A percentile compares a stretch with the other conserved stretches of the same genome.
Conservation (phyloP, 2,329 filamentous ascomycete species). For the Epichloe bromicola region DNA sequence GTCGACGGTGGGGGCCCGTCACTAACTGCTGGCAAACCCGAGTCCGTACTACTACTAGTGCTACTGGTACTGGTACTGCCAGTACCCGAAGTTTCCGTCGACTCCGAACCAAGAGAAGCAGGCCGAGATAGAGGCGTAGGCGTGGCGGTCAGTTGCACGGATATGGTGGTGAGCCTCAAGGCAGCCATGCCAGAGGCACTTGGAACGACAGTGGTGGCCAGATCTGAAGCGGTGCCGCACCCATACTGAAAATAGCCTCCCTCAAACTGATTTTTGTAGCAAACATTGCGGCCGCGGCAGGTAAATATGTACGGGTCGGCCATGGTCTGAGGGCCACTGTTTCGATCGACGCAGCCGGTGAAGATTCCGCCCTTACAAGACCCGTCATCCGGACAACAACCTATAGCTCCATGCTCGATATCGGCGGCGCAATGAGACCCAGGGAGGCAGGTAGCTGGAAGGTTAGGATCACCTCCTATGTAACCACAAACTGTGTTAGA, state of each 20-base stretch:
- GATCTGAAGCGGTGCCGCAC: constrained; percentile 34
- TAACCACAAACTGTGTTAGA: constrained; percentile 45
- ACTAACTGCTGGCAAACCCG: background rate
- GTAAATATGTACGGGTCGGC: constrained; percentile 45
- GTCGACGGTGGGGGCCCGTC: constrained; percentile 7
- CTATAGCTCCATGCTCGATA: constrained; percentile 33
- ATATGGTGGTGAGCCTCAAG: constrained; percentile 24
- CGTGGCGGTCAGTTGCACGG: constrained; percentile 27
- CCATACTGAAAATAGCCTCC: constrained; percentile 45
- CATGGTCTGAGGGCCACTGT: constrained; percentile 34
- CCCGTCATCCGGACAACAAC: constrained; percentile 40
- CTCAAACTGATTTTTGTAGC: constrained; percentile 41
- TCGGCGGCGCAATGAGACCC: constrained; percentile 48
- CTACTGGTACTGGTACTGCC: background rate
- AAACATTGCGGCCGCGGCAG: constrained; percentile 36
- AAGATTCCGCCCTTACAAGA: constrained; percentile 42
- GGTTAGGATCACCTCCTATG: constrained; percentile 35
- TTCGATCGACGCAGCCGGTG: constrained; percentile 42
- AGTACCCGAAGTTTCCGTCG: constrained; percentile 5
- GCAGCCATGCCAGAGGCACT: constrained; percentile 28
- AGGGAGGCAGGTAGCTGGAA: constrained; percentile 43
- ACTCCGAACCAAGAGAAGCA: constrained; percentile 25
- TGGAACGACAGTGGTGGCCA: constrained; percentile 35
- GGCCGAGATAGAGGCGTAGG: constrained; percentile 26
- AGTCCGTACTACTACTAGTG: background rate